These are phyloP conservation scores for Sicyos edulis DNA, from an alignment of 306 rosid genomes.

Conservation along the genomic window DNA sequence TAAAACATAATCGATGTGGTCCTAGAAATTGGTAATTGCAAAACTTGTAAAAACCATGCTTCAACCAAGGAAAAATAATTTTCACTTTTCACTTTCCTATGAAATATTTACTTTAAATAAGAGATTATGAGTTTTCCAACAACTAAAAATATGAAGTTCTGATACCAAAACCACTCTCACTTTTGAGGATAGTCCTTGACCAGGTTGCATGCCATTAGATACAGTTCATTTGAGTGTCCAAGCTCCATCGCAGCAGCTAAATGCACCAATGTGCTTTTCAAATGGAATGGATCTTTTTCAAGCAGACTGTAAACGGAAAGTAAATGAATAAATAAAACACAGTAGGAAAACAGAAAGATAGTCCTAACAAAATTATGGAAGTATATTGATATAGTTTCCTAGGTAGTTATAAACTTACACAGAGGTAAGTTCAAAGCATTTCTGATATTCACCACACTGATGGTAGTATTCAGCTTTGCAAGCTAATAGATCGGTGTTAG, in stretches of 20 bases:
- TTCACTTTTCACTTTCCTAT: neutral
- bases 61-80: neutral
- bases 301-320: slow-evolving; percentile 49
- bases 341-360: slow-evolving; percentile 5
- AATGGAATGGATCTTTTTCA: slow-evolving; percentile 92
- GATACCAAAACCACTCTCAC: slow-evolving; percentile 36
- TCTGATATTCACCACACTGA: slow-evolving; percentile 93
- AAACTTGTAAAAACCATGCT: neutral
- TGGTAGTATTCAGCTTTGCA: slow-evolving; percentile 98
- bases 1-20: neutral
- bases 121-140: neutral
- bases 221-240: slow-evolving; percentile 94
- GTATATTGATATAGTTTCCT: slow-evolving; percentile 14
- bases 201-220: slow-evolving; percentile 90
- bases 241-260: slow-evolving; percentile 95
- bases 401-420: slow-evolving; percentile 48
- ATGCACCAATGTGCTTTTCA: slow-evolving; percentile 84
- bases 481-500: slow-evolving; percentile 80
- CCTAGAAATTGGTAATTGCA: neutral
- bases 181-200: slow-evolving; percentile 97
- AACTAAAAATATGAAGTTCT: slow-evolving; percentile 4
- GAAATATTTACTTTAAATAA: slow-evolving; percentile 2
- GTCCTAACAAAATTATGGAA: neutral
- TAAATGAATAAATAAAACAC: slow-evolving; percentile 14
- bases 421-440: slow-evolving; percentile 86